A percentile compares a stretch with the other conserved stretches of the same genome.
Conservation (phyloP, 2,329 filamentous ascomycete species). For the Scytalidium sp. region DNA sequence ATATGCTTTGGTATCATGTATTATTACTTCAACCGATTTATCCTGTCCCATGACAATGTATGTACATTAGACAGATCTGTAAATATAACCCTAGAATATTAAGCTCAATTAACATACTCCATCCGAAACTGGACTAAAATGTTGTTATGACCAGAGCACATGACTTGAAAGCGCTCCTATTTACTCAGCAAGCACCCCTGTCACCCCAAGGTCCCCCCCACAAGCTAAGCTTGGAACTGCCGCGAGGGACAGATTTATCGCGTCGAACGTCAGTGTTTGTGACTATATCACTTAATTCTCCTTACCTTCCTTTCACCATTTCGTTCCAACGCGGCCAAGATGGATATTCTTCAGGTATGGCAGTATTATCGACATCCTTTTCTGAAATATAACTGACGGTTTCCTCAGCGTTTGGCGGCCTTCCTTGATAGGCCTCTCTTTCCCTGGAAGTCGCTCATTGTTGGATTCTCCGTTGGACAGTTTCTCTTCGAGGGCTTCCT, state of each 20-base stretch:
- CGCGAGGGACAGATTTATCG: neutral
- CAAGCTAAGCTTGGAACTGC: neutral
- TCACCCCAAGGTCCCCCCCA: neutral
- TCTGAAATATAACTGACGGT: slow-evolving; percentile 13
- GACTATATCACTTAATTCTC: neutral
- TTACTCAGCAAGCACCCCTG: neutral
- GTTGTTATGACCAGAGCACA: too few species aligned
- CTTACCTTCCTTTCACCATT: neutral
- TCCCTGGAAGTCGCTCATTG: slow-evolving; percentile 95
- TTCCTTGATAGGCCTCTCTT: slow-evolving; percentile 89
- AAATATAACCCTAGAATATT: too few species aligned
- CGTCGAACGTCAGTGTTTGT: neutral
- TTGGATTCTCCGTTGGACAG: slow-evolving; percentile 90
- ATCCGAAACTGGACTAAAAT: too few species aligned
- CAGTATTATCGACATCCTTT: neutral
- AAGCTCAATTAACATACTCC: too few species aligned
- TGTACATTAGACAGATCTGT: too few species aligned
- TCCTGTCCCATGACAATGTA: too few species aligned
- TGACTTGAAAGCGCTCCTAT: too few species aligned
- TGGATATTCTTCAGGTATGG: slow-evolving; percentile 32
- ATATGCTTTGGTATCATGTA: too few species aligned
- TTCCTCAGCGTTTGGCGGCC: slow-evolving; percentile 66
- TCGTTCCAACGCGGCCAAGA: slow-evolving; percentile 14
- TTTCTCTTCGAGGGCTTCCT: slow-evolving; percentile 89
- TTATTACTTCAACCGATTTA: too few species aligned